Evolutionary conservation across 805 yeast species (phyloP).

Genomic region (Saccharomyces paradoxus): DNA sequence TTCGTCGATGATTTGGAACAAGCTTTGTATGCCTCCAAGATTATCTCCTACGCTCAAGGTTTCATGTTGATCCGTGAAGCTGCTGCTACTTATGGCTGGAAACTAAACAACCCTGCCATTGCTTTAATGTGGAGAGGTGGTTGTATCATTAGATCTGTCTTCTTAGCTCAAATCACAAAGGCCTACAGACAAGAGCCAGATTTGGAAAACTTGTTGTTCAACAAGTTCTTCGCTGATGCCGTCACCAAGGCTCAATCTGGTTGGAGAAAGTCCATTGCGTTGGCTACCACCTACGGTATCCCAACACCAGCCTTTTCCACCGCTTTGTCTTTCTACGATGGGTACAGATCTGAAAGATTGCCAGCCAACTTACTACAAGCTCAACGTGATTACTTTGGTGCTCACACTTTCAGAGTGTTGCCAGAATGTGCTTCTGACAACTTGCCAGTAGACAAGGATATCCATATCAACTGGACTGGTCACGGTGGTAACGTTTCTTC

Average conservation of each 20-base stretch:
- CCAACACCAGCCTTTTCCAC: slow-evolving; percentile 98
- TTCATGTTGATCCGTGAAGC: slow-evolving; percentile 99
- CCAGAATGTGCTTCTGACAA: slow-evolving; percentile 73
- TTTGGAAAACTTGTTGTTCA: slow-evolving; percentile 89
- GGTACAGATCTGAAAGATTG: slow-evolving; percentile 89
- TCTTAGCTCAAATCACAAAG: slow-evolving; percentile 92
- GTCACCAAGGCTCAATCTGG: slow-evolving; percentile 88
- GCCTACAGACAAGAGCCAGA: slow-evolving; percentile 93
- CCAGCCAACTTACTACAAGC: slow-evolving; percentile 99
- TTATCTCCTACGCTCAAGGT: slow-evolving; percentile 98
- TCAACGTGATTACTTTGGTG: slow-evolving; percentile 99
- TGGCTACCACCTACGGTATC: slow-evolving; percentile 77
- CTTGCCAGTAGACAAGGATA: slow-evolving; percentile 72
- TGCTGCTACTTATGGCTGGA: slow-evolving; percentile 94
- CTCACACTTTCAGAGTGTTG: slow-evolving; percentile 94
- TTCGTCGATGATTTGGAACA: slow-evolving; percentile 93
- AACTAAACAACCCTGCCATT: slow-evolving; percentile 94
- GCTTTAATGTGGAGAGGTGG: slow-evolving; percentile 99
- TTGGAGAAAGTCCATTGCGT: slow-evolving; percentile 84
- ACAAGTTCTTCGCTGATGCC: slow-evolving; percentile 89
- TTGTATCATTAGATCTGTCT: slow-evolving; percentile 97
- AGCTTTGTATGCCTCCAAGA: slow-evolving; percentile 96
- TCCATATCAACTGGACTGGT: slow-evolving; percentile 99
- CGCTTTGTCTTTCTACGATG: slow-evolving; percentile 96
- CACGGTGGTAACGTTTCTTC: slow-evolving; percentile 97